These are phyloP conservation scores for Dipodascus albidus DNA, from an alignment of 805 yeast genomes.

Conservation along the genomic window DNA sequence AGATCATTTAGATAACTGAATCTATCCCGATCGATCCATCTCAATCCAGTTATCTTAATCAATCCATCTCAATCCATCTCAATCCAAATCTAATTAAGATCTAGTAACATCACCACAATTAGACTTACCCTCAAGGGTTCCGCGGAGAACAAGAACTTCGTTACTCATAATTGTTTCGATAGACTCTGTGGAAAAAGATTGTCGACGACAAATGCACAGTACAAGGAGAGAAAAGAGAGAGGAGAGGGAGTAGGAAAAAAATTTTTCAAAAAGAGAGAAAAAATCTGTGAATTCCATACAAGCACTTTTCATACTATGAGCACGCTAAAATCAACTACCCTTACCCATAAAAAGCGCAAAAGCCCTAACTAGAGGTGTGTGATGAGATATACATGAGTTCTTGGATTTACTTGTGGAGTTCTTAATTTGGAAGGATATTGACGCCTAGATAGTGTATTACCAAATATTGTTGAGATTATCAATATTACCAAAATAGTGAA, in stretches of 20 bases:
- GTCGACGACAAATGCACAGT: slow-evolving; percentile 1
- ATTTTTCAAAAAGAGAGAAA: background rate
- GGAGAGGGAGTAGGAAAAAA: background rate
- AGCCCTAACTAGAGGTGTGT: background rate
- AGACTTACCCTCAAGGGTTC: slow-evolving; percentile 89
- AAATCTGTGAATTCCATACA: background rate
- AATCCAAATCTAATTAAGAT: too few relatives aligned
- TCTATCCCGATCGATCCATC: slow-evolving; percentile 7
- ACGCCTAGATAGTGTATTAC: too few relatives aligned
- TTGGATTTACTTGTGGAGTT: too few relatives aligned
- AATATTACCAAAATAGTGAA: background rate
- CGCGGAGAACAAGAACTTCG: slow-evolving; percentile 98
- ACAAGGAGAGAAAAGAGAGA: background rate
- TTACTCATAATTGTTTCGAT: slow-evolving; percentile 7
- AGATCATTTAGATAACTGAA: too few relatives aligned
- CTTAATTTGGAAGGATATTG: too few relatives aligned
- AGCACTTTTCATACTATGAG: background rate
- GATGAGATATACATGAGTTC: too few relatives aligned
- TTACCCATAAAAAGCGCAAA: background rate
- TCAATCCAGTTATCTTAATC: background rate
- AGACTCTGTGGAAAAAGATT: background rate
- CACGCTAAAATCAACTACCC: background rate
- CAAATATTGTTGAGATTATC: background rate
- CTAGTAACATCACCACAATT: background rate
- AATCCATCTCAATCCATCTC: background rate